Conservation (phyloP, 257 asterid species). For the Sherardia arvensis region DNA sequence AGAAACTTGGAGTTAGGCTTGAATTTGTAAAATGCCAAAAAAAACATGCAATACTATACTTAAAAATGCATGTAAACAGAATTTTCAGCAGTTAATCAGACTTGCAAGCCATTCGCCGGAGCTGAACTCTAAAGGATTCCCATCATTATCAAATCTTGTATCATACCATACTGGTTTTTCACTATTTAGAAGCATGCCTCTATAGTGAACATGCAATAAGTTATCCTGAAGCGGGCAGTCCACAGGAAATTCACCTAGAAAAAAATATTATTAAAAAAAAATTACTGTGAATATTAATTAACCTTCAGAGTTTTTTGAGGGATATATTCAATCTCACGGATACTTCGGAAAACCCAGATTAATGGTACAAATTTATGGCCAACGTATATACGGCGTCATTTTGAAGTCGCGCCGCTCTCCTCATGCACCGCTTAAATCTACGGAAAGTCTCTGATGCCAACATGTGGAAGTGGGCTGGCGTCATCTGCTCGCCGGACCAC, state of each 20-base stretch:
- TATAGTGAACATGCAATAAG: conserved; percentile 74
- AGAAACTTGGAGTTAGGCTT: neutral
- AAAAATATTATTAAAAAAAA: no score
- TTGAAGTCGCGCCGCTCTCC: no score
- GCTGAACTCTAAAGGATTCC: conserved; percentile 86
- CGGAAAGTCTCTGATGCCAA: no score
- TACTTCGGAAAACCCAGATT: no score
- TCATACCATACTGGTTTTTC: conserved; percentile 74
- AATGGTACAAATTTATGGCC: no score
- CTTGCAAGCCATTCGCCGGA: conserved; percentile 99
- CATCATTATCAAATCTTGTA: conserved; percentile 58
- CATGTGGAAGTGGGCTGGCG: no score
- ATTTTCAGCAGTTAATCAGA: conserved; percentile 15
- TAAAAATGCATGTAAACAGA: neutral
- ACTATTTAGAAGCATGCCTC: conserved; percentile 80
- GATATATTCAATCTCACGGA: no score
- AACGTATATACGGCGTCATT: no score
- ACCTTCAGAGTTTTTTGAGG: no score
- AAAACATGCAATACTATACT: neutral
- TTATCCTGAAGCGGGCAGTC: conserved; percentile 99
- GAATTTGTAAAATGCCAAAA: neutral
- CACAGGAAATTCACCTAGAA: conserved; percentile 98
- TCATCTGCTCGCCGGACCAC: no score
- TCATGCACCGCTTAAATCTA: no score
- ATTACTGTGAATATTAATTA: no score